Evolutionary conservation across 495 filamentous ascomycete species (phyloP), one percentile per base, ranked within the genome.

Genomic region (Margaritispora aquatica): DNA sequence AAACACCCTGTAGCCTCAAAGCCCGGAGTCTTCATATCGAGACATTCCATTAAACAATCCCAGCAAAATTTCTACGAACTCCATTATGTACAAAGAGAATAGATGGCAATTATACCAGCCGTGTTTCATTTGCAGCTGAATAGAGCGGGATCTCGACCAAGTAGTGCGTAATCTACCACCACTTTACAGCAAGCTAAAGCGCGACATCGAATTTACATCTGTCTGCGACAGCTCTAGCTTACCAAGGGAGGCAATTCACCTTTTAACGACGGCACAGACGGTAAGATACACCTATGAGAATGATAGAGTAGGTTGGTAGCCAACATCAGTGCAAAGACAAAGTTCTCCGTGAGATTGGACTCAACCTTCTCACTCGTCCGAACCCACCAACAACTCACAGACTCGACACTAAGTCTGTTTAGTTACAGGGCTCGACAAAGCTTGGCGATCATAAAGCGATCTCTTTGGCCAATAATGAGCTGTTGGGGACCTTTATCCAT

Each of bases 391-490:
- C 8, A 22, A 17, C 36, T 21, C 49, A 59, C 57, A 19, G 31
- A 59, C 57, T 48, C 41, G 26, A 58, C 26, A 31, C 57, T 59
- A 59, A 54, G 31, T 31, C 24, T 23, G 29, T 44, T 34, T 34
- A 38, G 29, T 23, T 27, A 31, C 52, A 55, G 27, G 7, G 41
- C 23, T 41, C 26, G 27, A 22, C 31, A 61, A 19, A 24, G 15
- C 44, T 60, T 36, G 52, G 58, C 58, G 44, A 61, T 55, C 58
- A 38, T 31, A 15, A 10, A 0, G 19, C 50, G 58, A 61, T 55
- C 51, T 51, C 19, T 22, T 7, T 8, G n/a, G 17, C 58, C 58
- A 54, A 60, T 60, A n/a, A 59, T 8, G 19, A 10, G 22, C 22
- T 26, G 1, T 10, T 13, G n/a, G 1, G 1, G 9, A 22, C 2